Evolutionary conservation across 805 yeast species (phyloP).

Genomic region (Kregervanrija pseudodelftensis): DNA sequence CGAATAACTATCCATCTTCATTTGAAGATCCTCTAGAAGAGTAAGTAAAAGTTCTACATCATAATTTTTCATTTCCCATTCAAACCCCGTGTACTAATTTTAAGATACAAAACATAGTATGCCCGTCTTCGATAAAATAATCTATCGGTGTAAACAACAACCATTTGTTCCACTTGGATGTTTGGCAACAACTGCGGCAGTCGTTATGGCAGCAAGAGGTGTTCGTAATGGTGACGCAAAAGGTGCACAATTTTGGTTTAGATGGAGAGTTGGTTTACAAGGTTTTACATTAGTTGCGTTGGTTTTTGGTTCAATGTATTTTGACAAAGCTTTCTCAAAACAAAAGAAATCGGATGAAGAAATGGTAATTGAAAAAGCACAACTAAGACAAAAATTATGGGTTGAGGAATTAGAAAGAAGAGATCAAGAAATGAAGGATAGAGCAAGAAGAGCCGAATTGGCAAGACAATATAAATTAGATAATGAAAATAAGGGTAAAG

Average conservation of each 20-base stretch:
- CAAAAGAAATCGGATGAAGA: slow-evolving; percentile 52
- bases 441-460: slow-evolving; percentile 61
- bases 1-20: slow-evolving; percentile 41
- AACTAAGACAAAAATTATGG: slow-evolving; percentile 80
- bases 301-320: slow-evolving; percentile 69
- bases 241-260: slow-evolving; percentile 79
- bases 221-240: slow-evolving; percentile 63
- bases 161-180: slow-evolving; percentile 87
- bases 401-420: slow-evolving; percentile 84
- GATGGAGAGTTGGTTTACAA: slow-evolving; percentile 86
- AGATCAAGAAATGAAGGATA: slow-evolving; percentile 61
- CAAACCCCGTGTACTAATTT: neutral
- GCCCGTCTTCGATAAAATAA: slow-evolving; percentile 49
- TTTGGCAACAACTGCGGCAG: slow-evolving; percentile 73
- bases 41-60: slow-evolving; percentile 30
- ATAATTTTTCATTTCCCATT: neutral
- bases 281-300: slow-evolving; percentile 77
- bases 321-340: slow-evolving; percentile 43
- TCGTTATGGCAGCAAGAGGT: slow-evolving; percentile 69
- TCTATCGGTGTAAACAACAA: slow-evolving; percentile 67
- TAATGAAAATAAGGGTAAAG: too few species aligned
- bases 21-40: slow-evolving; percentile 40
- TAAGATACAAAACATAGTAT: slow-evolving; percentile 22
- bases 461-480: slow-evolving; percentile 33
- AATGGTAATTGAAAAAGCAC: slow-evolving; percentile 66